Evolutionary conservation across 2,329 filamentous ascomycete genomes (phyloP).

Genomic region (Apiospora arundinis): DNA sequence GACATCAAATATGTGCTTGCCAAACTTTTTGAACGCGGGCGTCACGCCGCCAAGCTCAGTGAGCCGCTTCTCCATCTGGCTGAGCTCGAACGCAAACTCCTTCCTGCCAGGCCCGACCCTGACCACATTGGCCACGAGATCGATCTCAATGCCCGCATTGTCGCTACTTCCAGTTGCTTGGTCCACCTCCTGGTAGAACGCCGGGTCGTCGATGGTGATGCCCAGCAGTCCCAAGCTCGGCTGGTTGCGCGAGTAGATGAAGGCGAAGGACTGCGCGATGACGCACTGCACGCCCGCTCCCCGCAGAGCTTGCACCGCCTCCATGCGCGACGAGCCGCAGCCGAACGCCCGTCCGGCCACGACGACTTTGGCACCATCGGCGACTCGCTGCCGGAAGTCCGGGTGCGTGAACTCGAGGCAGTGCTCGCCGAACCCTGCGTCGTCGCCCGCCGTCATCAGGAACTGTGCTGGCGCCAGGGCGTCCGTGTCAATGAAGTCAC

Average conservation of each 20-base stretch:
- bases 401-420: slow-evolving; percentile 49
- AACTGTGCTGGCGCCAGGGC: slow-evolving; percentile 49
- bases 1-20: slow-evolving; percentile 41
- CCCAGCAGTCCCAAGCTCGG: slow-evolving; percentile 52
- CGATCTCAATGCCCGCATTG: slow-evolving; percentile 44
- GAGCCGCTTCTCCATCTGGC: slow-evolving; percentile 46
- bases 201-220: slow-evolving; percentile 46
- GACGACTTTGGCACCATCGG: slow-evolving; percentile 46
- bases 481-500: slow-evolving; percentile 53
- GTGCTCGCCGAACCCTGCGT: slow-evolving; percentile 44
- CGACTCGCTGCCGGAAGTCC: slow-evolving; percentile 45
- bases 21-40: slow-evolving; percentile 47
- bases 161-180: slow-evolving; percentile 29
- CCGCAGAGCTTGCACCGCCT: slow-evolving; percentile 48
- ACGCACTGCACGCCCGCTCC: slow-evolving; percentile 48
- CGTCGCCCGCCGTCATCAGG: slow-evolving; percentile 38
- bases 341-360: slow-evolving; percentile 54
- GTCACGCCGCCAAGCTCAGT: slow-evolving; percentile 45
- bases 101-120: slow-evolving; percentile 26
- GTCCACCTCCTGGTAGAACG: slow-evolving; percentile 44
- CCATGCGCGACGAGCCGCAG: slow-evolving; percentile 51
- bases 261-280: slow-evolving; percentile 51
- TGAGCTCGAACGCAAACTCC: slow-evolving; percentile 44
- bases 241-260: slow-evolving; percentile 54
- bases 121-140: slow-evolving; percentile 35